These are phyloP conservation scores for Xylariaceae sp. DNA, from an alignment of 2,329 filamentous ascomycete species.

Conservation along the genomic window DNA sequence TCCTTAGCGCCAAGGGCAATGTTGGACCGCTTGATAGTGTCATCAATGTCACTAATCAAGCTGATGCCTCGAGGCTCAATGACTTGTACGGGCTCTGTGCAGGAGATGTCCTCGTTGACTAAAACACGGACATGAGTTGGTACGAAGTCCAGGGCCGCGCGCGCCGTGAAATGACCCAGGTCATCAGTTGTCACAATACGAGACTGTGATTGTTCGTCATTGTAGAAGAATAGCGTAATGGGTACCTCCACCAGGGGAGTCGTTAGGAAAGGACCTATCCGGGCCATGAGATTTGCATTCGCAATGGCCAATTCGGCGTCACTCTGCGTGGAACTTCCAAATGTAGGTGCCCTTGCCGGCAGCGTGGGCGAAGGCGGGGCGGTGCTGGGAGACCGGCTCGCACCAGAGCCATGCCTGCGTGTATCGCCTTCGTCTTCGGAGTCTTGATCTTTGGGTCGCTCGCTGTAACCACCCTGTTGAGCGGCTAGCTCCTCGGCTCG, in stretches of 20 bases:
- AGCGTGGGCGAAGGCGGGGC: slow-evolving; percentile 44
- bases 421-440: slow-evolving; percentile 38
- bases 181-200: slow-evolving; percentile 83
- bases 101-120: slow-evolving; percentile 80
- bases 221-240: slow-evolving; percentile 94
- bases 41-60: slow-evolving; percentile 95
- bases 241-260: slow-evolving; percentile 74
- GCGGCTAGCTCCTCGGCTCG: slow-evolving; percentile 70
- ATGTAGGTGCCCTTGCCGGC: slow-evolving; percentile 34
- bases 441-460: slow-evolving; percentile 51
- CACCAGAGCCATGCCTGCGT: slow-evolving; percentile 19
- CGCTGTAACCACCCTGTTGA: slow-evolving; percentile 70
- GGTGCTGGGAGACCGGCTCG: slow-evolving; percentile 27
- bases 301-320: slow-evolving; percentile 74
- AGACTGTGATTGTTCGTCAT: slow-evolving; percentile 77
- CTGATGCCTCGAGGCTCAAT: slow-evolving; percentile 80
- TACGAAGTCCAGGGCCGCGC: slow-evolving; percentile 81
- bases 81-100: slow-evolving; percentile 72
- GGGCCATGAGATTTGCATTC: slow-evolving; percentile 83
- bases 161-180: slow-evolving; percentile 79
- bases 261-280: slow-evolving; percentile 85
- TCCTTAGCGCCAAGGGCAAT: slow-evolving; percentile 84
- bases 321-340: slow-evolving; percentile 56
- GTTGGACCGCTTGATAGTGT: slow-evolving; percentile 94
- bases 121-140: slow-evolving; percentile 87